Conservation (phyloP, 2,329 filamentous ascomycete genomes). For the Botrytis aclada region DNA sequence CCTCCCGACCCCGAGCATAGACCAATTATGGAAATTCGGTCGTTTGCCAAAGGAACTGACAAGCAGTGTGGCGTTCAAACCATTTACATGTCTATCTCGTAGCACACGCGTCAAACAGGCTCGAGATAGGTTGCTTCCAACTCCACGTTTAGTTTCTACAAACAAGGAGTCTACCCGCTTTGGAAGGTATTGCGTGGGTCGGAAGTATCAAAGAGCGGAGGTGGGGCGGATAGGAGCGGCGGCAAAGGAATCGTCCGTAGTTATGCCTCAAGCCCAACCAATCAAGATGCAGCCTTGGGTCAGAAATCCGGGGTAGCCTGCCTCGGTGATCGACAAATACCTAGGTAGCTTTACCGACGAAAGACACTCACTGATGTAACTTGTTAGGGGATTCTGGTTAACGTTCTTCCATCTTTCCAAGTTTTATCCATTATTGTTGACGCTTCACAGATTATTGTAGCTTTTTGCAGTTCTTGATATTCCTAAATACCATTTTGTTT, state of each 20-base stretch:
- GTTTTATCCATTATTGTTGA: background rate
- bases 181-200: background rate
- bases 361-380: background rate
- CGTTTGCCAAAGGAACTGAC: background rate
- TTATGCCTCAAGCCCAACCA: background rate
- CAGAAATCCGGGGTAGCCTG: background rate
- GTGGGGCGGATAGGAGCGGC: background rate
- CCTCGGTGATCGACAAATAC: slow-evolving; percentile 6
- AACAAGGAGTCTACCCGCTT: background rate
- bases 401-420: background rate
- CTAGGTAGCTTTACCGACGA: slow-evolving; percentile 3
- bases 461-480: background rate
- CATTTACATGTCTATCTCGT: background rate
- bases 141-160: background rate
- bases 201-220: background rate
- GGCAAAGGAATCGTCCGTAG: background rate
- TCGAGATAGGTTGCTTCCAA: background rate
- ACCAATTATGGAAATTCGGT: too few species aligned
- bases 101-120: background rate
- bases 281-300: background rate
- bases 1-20: background rate
- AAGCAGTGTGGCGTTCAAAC: background rate
- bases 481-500: background rate
- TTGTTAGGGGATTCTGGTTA: background rate
- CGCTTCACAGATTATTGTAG: background rate